Base-by-base conservation (phyloP, 495 filamentous ascomycete species). In the Penicillium mononematosum region DNA sequence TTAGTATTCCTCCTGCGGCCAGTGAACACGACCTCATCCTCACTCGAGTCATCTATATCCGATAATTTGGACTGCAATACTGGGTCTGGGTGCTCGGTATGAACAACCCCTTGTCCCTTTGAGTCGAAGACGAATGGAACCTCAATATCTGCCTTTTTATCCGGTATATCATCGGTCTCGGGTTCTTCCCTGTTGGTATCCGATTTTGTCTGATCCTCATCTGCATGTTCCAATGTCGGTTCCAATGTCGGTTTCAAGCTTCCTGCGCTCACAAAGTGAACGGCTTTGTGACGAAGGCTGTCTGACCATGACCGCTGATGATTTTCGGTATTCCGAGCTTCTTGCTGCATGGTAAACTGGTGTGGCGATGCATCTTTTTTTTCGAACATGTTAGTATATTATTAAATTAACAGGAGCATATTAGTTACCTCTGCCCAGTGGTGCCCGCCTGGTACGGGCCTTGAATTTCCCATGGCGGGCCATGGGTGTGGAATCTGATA, bases 211-310 rank as follows among this genome's bases (percentile, higher is more conserved):
- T 50, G 39, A 9, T 41, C 25, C n/a, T 24, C 24, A 20, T 58
- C 61, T 36, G 59, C 54, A 43, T 58, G 38, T 45, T 58, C 45
- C 16, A 60, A 54, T 27, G 24, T 24, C 22, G 22, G 32, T 45
- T 58, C 45, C 16, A 60, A 54, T 27, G 24, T 71, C 45, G 39
- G 76, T 29, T 86, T 75, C 36, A 86, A 71, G 29, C 75, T 74
- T 22, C 88, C 88, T 24, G 85, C 88, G 58, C 88, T 88, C 51
- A 96, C 81, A 63, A 97, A 97, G 0, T 70, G 62, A 39, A 96
- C 81, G n/a, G 80, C 78, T 46, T 81, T 75, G 50, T 85, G 65
- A 22, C 84, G 76, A 27, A 87, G 76, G 11, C 63, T 63, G 39
- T 63, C 55, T 16, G 54, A 38, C 54, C 68, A 65, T 55, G 62